phyloP scores from a whole-genome alignment of 441 rosid genomes.

The Eruca vesicaria region DNA sequence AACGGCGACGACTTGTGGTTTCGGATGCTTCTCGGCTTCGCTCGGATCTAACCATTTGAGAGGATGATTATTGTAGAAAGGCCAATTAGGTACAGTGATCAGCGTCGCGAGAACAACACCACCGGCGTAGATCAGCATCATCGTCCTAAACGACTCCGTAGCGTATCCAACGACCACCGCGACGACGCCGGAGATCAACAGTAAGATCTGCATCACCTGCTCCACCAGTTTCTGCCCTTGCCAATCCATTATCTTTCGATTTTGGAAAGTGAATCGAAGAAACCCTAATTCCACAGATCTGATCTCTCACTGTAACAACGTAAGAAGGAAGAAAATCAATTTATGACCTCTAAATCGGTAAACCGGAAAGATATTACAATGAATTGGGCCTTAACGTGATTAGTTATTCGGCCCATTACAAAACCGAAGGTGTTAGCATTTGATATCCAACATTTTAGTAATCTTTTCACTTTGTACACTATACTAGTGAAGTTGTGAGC shows the following conservation, averaged over 20 bases:
- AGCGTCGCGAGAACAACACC: constrained; percentile 74
- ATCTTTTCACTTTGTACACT: too few relatives aligned
- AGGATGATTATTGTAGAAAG: constrained; percentile 69
- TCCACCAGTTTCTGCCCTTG: constrained; percentile 91
- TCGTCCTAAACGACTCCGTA: constrained; percentile 66
- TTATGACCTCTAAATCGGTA: background rate
- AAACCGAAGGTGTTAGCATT: too few relatives aligned
- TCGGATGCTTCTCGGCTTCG: constrained; percentile 81
- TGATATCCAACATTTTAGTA: too few relatives aligned
- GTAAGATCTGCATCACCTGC: constrained; percentile 86
- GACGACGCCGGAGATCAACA: constrained; percentile 56
- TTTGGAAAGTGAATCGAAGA: background rate
- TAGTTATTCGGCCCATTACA: too few relatives aligned
- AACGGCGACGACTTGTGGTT: constrained; percentile 58
- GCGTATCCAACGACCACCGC: constrained; percentile 54
- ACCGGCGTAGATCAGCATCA: constrained; percentile 68
- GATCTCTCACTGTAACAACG: background rate
- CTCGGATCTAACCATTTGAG: constrained; percentile 81
- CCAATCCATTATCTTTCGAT: constrained; percentile 84
- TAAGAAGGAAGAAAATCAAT: background rate
- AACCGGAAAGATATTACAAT: background rate
- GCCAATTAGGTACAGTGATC: constrained; percentile 88
- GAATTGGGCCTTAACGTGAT: too few relatives aligned
- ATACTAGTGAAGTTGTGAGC: too few relatives aligned
- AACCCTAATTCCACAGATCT: constrained; percentile 12